phyloP scores from a whole-genome alignment of 2,329 filamentous ascomycete genomes.

The Colletotrichum sp. region DNA sequence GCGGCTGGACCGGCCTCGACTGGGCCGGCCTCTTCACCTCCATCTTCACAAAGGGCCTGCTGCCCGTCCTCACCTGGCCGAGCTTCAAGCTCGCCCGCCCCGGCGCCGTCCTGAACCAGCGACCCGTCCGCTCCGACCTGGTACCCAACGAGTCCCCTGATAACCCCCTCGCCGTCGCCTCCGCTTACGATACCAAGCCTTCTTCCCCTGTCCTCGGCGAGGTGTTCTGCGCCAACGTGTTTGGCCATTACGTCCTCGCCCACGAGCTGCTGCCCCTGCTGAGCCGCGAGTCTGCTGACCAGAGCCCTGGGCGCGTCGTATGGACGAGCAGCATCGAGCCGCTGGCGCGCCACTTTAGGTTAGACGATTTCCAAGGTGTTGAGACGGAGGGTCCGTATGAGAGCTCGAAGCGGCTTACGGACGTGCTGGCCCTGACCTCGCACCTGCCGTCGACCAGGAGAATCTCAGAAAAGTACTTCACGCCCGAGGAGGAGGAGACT shows the following conservation, averaged over 20 bases:
- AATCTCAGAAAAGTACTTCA: constrained; percentile 63
- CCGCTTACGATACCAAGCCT: constrained; percentile 44
- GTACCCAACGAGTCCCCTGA: constrained; percentile 12
- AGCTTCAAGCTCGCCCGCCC: constrained; percentile 71
- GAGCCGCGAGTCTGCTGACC: constrained; percentile 45
- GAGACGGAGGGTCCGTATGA: constrained; percentile 74
- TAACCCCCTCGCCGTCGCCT: constrained; percentile 7
- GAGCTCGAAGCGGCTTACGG: constrained; percentile 84
- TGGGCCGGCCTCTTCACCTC: constrained; percentile 65
- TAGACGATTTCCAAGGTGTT: constrained; percentile 80
- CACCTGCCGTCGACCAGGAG: constrained; percentile 67
- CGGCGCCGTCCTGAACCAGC: constrained; percentile 48
- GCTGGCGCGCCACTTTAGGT: constrained; percentile 54
- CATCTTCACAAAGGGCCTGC: constrained; percentile 63
- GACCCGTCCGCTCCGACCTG: constrained; percentile 27
- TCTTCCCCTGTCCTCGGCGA: constrained; percentile 70
- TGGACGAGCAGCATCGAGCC: constrained; percentile 90
- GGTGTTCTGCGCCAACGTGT: constrained; percentile 90
- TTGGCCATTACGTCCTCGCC: constrained; percentile 90
- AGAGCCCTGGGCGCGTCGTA: constrained; percentile 70
- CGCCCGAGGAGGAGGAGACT: constrained; percentile 29
- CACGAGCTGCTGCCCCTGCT: constrained; percentile 83
- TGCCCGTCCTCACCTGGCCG: constrained; percentile 78
- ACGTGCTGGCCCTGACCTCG: constrained; percentile 79
- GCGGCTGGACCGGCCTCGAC: constrained; percentile 82